phyloP scores from a whole-genome alignment of 1,284 basidiomycete genomes.

The Porodaedalea pini region DNA sequence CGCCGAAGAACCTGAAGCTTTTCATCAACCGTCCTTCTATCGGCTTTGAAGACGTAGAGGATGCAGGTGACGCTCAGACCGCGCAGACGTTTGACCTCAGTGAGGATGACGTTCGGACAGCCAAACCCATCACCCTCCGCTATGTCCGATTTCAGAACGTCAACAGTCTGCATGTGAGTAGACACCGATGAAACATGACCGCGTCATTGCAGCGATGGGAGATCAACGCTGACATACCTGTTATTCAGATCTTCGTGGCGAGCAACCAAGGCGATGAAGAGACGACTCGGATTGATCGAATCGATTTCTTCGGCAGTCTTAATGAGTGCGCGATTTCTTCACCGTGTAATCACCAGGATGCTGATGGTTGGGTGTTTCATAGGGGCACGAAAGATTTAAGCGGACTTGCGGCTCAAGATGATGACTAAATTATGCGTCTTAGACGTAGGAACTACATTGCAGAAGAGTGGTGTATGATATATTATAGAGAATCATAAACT shows the following conservation, averaged over 20 bases:
- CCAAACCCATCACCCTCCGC: conserved; percentile 58
- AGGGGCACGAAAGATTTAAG: conserved; percentile 57
- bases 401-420: conserved; percentile 49
- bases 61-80: conserved; percentile 44
- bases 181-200: neutral
- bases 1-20: conserved; percentile 65
- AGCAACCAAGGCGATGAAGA: conserved; percentile 75
- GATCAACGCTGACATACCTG: neutral
- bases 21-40: conserved; percentile 64
- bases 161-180: conserved; percentile 63
- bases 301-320: conserved; percentile 69
- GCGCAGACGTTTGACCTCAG: conserved; percentile 55
- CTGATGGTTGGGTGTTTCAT: conserved; percentile 15
- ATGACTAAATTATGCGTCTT: conserved; percentile 16
- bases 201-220: neutral
- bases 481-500: neutral
- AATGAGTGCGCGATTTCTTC: conserved; percentile 45
- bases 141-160: conserved; percentile 81
- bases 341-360: neutral
- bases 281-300: conserved; percentile 71
- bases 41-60: conserved; percentile 65
- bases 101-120: conserved; percentile 50
- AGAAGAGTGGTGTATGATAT: neutral
- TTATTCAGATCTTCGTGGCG: conserved; percentile 66
- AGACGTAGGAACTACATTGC: neutral